phyloP scores from a whole-genome alignment of 148 eudicot genomes.

The Rhododendron ovatum region DNA sequence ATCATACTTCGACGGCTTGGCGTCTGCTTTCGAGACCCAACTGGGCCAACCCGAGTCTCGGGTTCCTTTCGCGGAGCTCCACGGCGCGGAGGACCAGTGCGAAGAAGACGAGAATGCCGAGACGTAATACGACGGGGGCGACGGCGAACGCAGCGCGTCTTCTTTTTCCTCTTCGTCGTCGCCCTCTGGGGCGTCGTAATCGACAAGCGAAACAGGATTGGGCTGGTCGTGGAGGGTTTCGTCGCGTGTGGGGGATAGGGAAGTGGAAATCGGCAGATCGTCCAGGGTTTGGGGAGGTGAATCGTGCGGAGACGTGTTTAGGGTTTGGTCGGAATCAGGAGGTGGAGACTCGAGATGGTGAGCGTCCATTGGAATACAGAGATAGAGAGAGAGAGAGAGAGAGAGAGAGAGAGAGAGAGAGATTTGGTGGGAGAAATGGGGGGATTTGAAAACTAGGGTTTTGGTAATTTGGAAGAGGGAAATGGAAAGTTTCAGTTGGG shows the following conservation, averaged over 20 bases:
- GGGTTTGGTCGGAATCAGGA: slow-evolving; percentile 10
- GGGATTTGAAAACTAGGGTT: slow-evolving; percentile 4
- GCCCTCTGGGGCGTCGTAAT: neutral
- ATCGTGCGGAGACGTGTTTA: neutral
- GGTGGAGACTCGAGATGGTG: neutral
- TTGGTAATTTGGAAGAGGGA: slow-evolving; percentile 3
- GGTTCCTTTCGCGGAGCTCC: neutral
- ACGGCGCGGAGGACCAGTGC: neutral
- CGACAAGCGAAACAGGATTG: neutral
- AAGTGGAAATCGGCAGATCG: neutral
- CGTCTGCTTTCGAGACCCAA: neutral
- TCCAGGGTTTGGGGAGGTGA: slow-evolving; percentile 16
- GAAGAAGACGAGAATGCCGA: neutral
- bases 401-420: neutral
- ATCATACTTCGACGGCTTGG: neutral
- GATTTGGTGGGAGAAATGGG: neutral
- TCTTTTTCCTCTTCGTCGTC: neutral
- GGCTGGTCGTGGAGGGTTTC: slow-evolving; percentile 4
- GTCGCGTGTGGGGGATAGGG: neutral
- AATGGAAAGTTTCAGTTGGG: neutral
- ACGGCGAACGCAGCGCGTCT: neutral
- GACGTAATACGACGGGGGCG: neutral
- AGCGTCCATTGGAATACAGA: slow-evolving; percentile 6
- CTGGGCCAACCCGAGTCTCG: neutral
- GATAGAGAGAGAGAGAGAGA: too few relatives aligned